These are phyloP conservation scores for Alternaria brassicicola DNA, from an alignment of 2,329 filamentous ascomycete species.

Conservation along the genomic window DNA sequence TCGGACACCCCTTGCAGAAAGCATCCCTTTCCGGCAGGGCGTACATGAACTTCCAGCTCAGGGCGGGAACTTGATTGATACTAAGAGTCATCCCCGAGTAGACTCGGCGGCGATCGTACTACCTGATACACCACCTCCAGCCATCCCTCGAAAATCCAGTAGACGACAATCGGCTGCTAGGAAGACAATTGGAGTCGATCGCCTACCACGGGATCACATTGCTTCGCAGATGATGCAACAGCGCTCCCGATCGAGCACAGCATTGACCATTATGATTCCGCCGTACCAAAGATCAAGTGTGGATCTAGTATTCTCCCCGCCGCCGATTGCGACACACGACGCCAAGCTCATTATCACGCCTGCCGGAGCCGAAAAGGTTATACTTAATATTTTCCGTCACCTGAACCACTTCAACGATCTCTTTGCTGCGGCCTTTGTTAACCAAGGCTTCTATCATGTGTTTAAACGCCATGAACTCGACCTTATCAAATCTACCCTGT, in stretches of 20 bases:
- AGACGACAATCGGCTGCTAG: slow-evolving; percentile 44
- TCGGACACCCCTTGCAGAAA: slow-evolving; percentile 29
- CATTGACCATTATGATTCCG: slow-evolving; percentile 36
- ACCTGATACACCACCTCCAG: slow-evolving; percentile 34
- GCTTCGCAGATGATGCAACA: slow-evolving; percentile 35
- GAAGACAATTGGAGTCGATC: slow-evolving; percentile 28
- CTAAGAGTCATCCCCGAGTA: slow-evolving; percentile 11
- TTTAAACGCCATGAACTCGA: slow-evolving; percentile 64
- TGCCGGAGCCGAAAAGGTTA: slow-evolving; percentile 56
- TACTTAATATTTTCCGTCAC: slow-evolving; percentile 58
- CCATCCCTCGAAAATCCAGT: slow-evolving; percentile 51
- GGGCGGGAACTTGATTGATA: slow-evolving; percentile 5
- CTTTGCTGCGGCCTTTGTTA: slow-evolving; percentile 60
- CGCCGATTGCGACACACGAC: slow-evolving; percentile 22
- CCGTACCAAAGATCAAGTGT: slow-evolving; percentile 27
- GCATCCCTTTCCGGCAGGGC: slow-evolving; percentile 30
- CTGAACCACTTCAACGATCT: slow-evolving; percentile 61
- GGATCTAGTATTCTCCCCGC: slow-evolving; percentile 28
- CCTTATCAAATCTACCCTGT: slow-evolving; percentile 59
- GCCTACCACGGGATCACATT: slow-evolving; percentile 39
- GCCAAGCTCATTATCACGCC: slow-evolving; percentile 48
- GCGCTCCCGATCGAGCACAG: slow-evolving; percentile 22
- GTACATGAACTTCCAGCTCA: slow-evolving; percentile 14
- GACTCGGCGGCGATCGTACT: slow-evolving; percentile 18
- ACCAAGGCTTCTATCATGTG: slow-evolving; percentile 62